Conservation (phyloP, 177 flowering plant species). For the Vitis hybrid region DNA sequence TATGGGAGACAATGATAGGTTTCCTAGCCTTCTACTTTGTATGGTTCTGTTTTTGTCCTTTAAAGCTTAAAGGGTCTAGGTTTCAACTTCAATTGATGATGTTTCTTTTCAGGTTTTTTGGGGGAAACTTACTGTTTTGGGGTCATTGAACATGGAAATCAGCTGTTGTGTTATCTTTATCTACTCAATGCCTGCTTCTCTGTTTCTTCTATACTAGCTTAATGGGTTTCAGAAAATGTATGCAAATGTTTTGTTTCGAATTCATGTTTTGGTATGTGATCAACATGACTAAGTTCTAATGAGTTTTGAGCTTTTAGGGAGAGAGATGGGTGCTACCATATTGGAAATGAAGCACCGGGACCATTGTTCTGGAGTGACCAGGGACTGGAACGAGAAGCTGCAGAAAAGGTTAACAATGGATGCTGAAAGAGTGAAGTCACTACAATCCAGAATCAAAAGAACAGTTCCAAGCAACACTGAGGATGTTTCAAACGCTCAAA, state of each 20-base stretch:
- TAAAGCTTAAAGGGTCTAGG: too few species aligned
- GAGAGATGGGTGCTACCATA: constrained; percentile 44
- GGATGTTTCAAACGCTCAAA: constrained; percentile 31
- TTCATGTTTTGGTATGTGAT: neutral
- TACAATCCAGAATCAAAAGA: constrained; percentile 47
- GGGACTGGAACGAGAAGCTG: constrained; percentile 38
- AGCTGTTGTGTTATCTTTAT: neutral
- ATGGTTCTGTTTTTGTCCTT: too few species aligned
- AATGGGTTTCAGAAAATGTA: too few species aligned
- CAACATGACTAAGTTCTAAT: neutral
- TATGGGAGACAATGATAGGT: neutral
- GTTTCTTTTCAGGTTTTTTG: neutral
- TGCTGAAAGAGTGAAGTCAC: constrained; percentile 38
- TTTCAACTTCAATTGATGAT: neutral
- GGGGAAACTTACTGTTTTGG: neutral
- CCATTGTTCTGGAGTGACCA: constrained; percentile 32
- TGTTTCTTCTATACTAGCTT: neutral
- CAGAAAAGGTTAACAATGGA: constrained; percentile 42
- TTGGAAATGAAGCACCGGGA: constrained; percentile 68
- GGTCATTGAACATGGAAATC: neutral
- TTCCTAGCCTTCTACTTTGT: too few species aligned
- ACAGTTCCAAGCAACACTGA: constrained; percentile 12
- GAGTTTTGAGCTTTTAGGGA: constrained; percentile 34
- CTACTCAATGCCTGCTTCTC: neutral
- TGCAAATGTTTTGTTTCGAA: neutral